Percentiles rank a stretch among this genome's conserved stretches.
Conservation (phyloP, 148 eudicot genomes). For the Drosera capensis region DNA sequence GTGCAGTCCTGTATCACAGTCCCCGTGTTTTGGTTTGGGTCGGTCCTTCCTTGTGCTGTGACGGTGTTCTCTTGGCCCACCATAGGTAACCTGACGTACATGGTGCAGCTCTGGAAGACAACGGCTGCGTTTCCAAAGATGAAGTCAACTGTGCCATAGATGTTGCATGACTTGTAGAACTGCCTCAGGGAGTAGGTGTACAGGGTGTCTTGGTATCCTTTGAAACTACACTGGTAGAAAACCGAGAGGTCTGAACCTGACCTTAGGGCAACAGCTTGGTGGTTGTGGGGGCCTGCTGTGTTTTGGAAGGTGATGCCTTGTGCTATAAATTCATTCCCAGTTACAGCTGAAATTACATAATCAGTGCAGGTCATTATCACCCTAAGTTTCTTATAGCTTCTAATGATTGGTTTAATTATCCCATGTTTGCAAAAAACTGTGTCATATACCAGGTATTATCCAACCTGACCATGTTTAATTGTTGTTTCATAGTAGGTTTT, state of each 20-base stretch:
- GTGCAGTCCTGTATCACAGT: conserved; percentile 10
- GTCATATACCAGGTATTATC: too few relatives aligned
- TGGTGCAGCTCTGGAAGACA: conserved; percentile 14
- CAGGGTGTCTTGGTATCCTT: conserved; percentile 26
- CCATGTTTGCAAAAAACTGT: background rate
- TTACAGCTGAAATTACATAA: conserved; percentile 9
- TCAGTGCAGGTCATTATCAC: too few relatives aligned
- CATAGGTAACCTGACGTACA: conserved; percentile 9
- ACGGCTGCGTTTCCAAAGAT: conserved; percentile 23
- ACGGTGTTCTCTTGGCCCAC: conserved; percentile 14
- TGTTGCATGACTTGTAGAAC: conserved; percentile 9
- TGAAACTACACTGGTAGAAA: conserved; percentile 11
- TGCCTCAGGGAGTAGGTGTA: conserved; percentile 19
- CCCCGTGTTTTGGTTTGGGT: conserved; percentile 20
- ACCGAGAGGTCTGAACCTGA: conserved; percentile 17
- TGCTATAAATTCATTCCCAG: conserved; percentile 21
- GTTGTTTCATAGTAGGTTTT: too few relatives aligned
- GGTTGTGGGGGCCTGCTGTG: conserved; percentile 24
- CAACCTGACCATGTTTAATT: background rate
- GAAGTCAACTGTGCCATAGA: conserved; percentile 24
- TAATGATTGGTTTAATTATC: background rate
- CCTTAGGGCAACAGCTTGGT: conserved; percentile 29
- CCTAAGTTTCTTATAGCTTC: background rate
- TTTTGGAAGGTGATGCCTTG: conserved; percentile 23
- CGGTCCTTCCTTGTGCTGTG: conserved; percentile 18